Evolutionary conservation across 371 early-diverging fungal species (phyloP).

Genomic region (Paraphysoderma sedebokerense): DNA sequence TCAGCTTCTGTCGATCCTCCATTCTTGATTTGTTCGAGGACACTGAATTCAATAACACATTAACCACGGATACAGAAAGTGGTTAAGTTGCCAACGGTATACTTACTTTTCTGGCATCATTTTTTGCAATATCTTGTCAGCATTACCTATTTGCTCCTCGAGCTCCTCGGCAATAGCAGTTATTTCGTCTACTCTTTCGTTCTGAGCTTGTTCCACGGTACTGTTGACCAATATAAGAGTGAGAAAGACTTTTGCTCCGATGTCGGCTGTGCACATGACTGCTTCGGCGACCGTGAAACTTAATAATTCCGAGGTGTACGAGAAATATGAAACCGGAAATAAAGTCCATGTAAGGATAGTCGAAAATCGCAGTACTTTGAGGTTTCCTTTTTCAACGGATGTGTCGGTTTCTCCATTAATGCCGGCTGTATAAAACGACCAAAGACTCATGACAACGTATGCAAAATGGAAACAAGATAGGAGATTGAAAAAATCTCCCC

Average conservation of each 20-base stretch:
- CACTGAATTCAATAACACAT: background rate
- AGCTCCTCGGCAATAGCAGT: constrained; percentile 7
- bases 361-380: constrained; percentile 3
- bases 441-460: constrained; percentile 3
- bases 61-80: background rate
- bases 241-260: constrained; percentile 13
- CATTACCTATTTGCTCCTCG: constrained; percentile 10
- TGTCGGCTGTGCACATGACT: constrained; percentile 4
- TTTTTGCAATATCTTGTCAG: constrained; percentile 12
- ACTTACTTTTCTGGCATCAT: constrained; percentile 15
- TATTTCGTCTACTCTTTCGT: constrained; percentile 9
- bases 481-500: constrained; percentile 3
- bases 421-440: background rate
- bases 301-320: constrained; percentile 2
- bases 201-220: constrained; percentile 8
- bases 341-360: constrained; percentile 10
- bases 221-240: constrained; percentile 8
- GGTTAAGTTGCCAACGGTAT: background rate
- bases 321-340: constrained; percentile 9
- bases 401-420: constrained; percentile 9
- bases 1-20: constrained; percentile 14
- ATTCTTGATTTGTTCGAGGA: constrained; percentile 14
- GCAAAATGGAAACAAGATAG: constrained; percentile 3
- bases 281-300: constrained; percentile 9
- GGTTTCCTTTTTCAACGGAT: constrained; percentile 3